Percentiles rank a stretch among this genome's conserved stretches.
Evolutionary conservation across 2,329 filamentous ascomycete genomes (phyloP).

Genomic region (Penicillium sp.): DNA sequence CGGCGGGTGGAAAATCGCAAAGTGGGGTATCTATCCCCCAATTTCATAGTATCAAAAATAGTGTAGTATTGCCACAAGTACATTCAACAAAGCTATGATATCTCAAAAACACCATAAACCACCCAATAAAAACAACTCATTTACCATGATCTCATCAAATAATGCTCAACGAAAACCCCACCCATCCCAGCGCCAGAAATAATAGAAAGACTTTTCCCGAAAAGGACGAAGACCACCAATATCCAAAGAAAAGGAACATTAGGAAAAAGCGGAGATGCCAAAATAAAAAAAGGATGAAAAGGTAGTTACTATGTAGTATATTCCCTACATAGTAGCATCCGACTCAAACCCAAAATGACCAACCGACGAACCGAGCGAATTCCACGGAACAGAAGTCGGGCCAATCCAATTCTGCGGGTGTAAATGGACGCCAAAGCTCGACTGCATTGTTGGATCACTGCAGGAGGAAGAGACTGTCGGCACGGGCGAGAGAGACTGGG

Average conservation of each 20-base stretch:
- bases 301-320: neutral
- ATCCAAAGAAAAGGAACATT: neutral
- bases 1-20: too few species aligned
- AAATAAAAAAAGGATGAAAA: neutral
- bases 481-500: slow-evolving; percentile 24
- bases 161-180: neutral
- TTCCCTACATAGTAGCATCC: neutral
- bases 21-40: too few species aligned
- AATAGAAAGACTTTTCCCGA: neutral
- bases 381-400: slow-evolving; percentile 35
- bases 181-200: neutral
- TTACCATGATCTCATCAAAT: slow-evolving; percentile 18
- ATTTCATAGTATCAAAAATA: too few species aligned
- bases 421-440: slow-evolving; percentile 28
- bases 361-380: slow-evolving; percentile 19
- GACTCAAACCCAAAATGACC: slow-evolving; percentile 20
- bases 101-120: too few species aligned
- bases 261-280: neutral
- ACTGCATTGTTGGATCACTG: slow-evolving; percentile 26
- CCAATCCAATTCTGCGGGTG: slow-evolving; percentile 41
- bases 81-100: too few species aligned
- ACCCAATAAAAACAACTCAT: neutral
- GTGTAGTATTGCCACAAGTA: too few species aligned
- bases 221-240: neutral
- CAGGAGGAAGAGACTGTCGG: slow-evolving; percentile 20